Base-by-base conservation (phyloP, 441 rosid species). In the Erodium texanum region DNA sequence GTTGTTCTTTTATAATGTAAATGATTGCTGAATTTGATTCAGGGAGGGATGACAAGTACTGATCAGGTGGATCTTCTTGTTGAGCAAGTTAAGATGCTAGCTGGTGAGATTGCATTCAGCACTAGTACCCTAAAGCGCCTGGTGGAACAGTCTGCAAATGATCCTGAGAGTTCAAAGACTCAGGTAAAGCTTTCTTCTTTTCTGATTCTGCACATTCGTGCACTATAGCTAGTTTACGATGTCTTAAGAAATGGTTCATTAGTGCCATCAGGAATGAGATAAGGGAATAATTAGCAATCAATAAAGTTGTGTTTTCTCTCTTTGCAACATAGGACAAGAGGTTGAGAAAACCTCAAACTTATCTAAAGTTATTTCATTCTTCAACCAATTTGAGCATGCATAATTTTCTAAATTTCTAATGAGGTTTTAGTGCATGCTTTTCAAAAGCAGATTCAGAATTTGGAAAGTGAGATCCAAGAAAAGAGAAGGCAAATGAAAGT, bases 1-100 rank as follows among this genome's bases (percentile, higher is more conserved):
- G 29, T 29, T n/a, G n/a, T n/a, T n/a, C n/a, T 65, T 7, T 3
- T 65, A 65, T 32, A 24, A 41, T 38, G 58, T 66, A 58, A 19
- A 23, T 67, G 6, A 12, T n/a, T 72, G 10, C 1, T 38, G 43
- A 65, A 52, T 64, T 63, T 20, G 29, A 65, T 79, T 59, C 78
- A 95, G 99, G 90, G 85, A 64, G 79, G 76, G 72, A 78, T 93
- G 80, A 78, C 96, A 11, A 69, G 50, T 64, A 85, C 93, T 59
- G 98, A 96, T 82, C 93, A 96, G 84, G 93, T 89, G 84, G 99
- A 96, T 74, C 98, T 96, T 75, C 83, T 90, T 29, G 94, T 83
- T 63, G 98, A 96, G 85, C 99, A 96, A 82, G 97, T 93, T 71
- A 96, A 96, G 81, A 89, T 96, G 97, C 96, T 93, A 77, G 97